phyloP scores from a whole-genome alignment of 2,329 filamentous ascomycete species.

The Lachnellula willkommii region DNA sequence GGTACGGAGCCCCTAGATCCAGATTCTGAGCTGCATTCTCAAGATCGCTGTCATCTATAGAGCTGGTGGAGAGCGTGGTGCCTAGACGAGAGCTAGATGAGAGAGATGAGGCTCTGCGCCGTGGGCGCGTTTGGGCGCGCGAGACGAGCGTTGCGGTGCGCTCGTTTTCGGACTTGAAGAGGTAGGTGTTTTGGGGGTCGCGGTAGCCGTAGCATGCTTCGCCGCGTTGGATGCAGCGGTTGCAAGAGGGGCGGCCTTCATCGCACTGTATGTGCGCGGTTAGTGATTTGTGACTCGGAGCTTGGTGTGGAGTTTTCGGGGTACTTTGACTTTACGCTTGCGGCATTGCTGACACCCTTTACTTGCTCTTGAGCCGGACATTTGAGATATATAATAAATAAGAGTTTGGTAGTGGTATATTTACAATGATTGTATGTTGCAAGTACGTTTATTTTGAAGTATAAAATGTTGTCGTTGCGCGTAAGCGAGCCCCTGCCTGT shows the following conservation, averaged over 20 bases:
- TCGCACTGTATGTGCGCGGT: conserved; percentile 27
- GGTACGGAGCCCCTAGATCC: conserved; percentile 7
- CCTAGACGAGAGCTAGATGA: neutral
- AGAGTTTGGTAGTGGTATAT: no score
- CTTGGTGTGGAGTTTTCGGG: neutral
- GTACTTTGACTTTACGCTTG: conserved; percentile 29
- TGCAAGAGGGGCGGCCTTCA: conserved; percentile 33
- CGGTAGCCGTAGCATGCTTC: conserved; percentile 37
- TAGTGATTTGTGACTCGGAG: neutral
- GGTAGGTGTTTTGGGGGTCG: conserved; percentile 32
- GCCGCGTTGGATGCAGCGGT: conserved; percentile 34
- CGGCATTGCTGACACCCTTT: conserved; percentile 33
- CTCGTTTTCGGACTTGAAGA: conserved; percentile 35
- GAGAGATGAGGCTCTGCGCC: neutral
- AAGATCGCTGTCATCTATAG: neutral
- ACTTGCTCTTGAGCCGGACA: conserved; percentile 15
- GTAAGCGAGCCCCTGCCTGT: neutral
- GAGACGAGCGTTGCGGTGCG: conserved; percentile 11
- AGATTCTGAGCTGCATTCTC: conserved; percentile 1
- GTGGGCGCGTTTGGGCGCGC: neutral
- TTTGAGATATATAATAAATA: neutral
- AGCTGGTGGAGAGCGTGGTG: neutral
- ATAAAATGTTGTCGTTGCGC: neutral
- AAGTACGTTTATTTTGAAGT: no score
- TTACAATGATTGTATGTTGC: no score